Base-by-base conservation (phyloP, 257 asterid species). In the Apocynum venetum region DNA sequence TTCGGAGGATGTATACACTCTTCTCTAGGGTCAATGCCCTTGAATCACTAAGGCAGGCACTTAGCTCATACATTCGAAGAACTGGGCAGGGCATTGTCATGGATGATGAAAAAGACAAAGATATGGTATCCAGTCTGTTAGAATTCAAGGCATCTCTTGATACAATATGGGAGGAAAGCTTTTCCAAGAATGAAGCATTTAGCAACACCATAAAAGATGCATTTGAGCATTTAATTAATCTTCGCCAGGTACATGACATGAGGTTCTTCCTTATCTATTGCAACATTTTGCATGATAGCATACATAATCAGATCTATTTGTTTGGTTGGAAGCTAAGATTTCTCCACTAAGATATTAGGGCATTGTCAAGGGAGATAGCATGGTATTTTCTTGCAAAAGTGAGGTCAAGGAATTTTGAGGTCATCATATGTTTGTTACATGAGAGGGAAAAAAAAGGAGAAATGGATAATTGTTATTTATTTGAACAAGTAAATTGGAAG, bases 71-170 rank as follows among this genome's bases (percentile, higher is more conserved):
- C 80, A 93, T 93, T 56, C 92, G 98, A 78, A 88, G 66, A 85
- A 92, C 97, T 61, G 99, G 99, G 55, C 99, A 93, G 81, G 83
- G 89, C 77, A 87, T 93, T 80, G 97, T 96, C 75, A 82, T 91
- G 89, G 98, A 96, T 81, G 99, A 96, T 78, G 99, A 96, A 84
- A 96, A 96, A 85, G 99, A 96, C 87, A 96, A 88, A 85, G 99
- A 96, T 76, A 93, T 96, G 98, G 99, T 96, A 53, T 86, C 92
- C 47, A 85, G 90, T 86, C 85, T 96, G 76, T 83, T 96, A 85
- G 99, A 96, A 71, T 90, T 96, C 82, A 96, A 96, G 87, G 87
- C 87, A 53, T 90, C 91, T 79, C 96, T 96, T 83, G 98, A 93
- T 83, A 87, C 87, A 68, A 92, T 90, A 84, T 93, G 93, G 97